Conservation (phyloP, 1,284 basidiomycete genomes). For the Trichosporon asahii region DNA sequence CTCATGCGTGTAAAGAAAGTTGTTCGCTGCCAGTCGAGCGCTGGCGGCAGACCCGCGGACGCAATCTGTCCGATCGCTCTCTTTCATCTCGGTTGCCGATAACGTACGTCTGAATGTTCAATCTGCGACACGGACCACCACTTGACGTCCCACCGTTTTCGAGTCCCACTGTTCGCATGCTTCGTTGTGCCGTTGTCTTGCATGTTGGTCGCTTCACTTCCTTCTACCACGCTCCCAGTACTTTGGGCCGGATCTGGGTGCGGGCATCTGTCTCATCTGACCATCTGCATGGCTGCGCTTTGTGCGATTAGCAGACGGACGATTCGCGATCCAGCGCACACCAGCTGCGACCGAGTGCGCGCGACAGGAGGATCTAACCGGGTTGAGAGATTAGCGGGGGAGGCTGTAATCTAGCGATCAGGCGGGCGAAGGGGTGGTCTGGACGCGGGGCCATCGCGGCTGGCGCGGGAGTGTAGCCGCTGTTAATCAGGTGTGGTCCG, state of each 20-base stretch:
- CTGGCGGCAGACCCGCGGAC: not conserved
- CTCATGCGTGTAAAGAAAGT: too few relatives aligned
- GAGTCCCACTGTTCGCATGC: not conserved
- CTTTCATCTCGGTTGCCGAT: not conserved
- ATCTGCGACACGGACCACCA: constrained; percentile 1
- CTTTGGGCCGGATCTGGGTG: too few relatives aligned
- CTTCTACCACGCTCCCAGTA: too few relatives aligned
- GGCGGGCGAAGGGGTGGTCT: too few relatives aligned
- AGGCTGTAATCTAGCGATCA: too few relatives aligned
- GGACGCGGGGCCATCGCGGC: not conserved
- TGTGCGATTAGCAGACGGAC: too few relatives aligned
- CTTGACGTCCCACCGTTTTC: not conserved
- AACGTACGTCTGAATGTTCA: not conserved
- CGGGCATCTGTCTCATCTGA: too few relatives aligned
- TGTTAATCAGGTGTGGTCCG: not conserved
- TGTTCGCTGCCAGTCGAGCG: too few relatives aligned
- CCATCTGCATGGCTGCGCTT: too few relatives aligned
- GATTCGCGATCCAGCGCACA: too few relatives aligned
- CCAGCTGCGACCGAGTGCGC: not conserved
- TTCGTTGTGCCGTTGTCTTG: too few relatives aligned
- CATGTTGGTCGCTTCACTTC: not conserved
- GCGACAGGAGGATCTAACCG: not conserved
- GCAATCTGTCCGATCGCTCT: not conserved
- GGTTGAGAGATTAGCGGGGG: not conserved
- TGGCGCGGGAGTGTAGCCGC: not conserved